Evolutionary conservation across 1,284 basidiomycete species (phyloP).

Genomic region (Kwoniella shivajii): DNA sequence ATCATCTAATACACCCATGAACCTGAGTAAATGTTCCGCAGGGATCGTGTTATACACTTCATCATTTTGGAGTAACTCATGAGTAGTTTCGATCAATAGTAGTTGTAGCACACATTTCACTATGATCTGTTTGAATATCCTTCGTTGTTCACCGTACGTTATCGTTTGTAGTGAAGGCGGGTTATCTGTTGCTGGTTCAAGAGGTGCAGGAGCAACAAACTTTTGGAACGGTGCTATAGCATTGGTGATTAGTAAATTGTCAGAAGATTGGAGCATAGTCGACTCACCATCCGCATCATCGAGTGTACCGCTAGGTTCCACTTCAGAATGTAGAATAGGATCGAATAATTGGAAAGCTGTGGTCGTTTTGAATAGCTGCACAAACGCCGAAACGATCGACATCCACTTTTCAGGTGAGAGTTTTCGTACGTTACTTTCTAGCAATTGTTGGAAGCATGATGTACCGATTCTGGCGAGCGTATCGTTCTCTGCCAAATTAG

Average conservation of each 20-base stretch:
- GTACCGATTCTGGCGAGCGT: constrained; percentile 97
- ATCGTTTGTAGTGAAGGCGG: constrained; percentile 32
- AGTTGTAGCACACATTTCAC: constrained; percentile 99
- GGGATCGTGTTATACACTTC: constrained; percentile 94
- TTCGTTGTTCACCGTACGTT: constrained; percentile 67
- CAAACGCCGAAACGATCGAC: constrained; percentile 87
- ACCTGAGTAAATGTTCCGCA: constrained; percentile 83
- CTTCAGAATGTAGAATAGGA: constrained; percentile 77
- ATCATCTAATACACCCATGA: constrained; percentile 94
- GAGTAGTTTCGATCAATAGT: constrained; percentile 94
- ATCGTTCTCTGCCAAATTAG: constrained; percentile 96
- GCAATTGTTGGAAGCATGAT: constrained; percentile 91
- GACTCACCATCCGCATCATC: constrained; percentile 58
- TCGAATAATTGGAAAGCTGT: constrained; percentile 98
- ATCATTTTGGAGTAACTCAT: constrained; percentile 89
- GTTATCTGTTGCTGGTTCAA: no score
- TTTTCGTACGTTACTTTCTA: constrained; percentile 92
- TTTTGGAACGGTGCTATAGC: constrained; percentile 48
- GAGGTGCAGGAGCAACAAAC: constrained; percentile 49
- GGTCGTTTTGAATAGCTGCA: constrained; percentile 94
- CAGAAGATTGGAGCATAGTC: not conserved
- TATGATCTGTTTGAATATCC: constrained; percentile 98
- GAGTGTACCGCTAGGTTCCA: constrained; percentile 61
- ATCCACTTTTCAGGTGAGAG: constrained; percentile 87
- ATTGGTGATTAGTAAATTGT: not conserved